Percentiles rank a stretch among this genome's conserved stretches.
These are phyloP conservation scores for Sistotremastrum niveocremeum DNA, from an alignment of 768 basidiomycete genomes.

Conservation along the genomic window DNA sequence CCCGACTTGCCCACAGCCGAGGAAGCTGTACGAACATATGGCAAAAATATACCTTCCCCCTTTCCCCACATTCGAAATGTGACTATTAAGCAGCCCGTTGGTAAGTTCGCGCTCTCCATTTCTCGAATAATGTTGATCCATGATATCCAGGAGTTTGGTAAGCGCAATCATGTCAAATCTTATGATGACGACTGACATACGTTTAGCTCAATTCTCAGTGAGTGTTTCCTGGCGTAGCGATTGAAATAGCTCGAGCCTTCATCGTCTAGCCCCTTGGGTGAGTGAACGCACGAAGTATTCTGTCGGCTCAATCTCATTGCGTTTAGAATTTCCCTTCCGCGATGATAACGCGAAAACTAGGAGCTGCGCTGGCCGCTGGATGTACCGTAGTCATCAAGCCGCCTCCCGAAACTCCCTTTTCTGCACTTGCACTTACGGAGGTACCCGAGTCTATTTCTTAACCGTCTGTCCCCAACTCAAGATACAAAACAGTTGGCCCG, in stretches of 20 bases:
- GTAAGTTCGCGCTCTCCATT: constrained; percentile 24
- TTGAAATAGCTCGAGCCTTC: too few species aligned
- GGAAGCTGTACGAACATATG: constrained; percentile 86
- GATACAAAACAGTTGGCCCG: constrained; percentile 43
- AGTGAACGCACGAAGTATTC: too few species aligned
- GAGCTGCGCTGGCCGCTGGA: constrained; percentile 86
- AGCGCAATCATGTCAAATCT: constrained; percentile 6
- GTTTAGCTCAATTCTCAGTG: neutral
- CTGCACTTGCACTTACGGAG: constrained; percentile 82
- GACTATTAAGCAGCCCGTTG: constrained; percentile 87
- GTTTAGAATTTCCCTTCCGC: constrained; percentile 92
- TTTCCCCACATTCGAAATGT: constrained; percentile 62
- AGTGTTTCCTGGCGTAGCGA: too few species aligned
- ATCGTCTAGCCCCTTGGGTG: too few species aligned
- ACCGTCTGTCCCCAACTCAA: neutral
- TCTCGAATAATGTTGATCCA: constrained; percentile 24
- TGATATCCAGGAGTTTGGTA: constrained; percentile 32
- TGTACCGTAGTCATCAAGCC: constrained; percentile 94
- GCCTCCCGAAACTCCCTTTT: constrained; percentile 89
- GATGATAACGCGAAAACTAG: constrained; percentile 87
- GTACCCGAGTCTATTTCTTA: constrained; percentile 22
- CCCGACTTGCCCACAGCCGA: constrained; percentile 42
- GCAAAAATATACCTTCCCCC: constrained; percentile 77
- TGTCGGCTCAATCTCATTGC: constrained; percentile 54
- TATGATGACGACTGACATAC: neutral